Evolutionary conservation across 129 eudicot species (phyloP), one percentile per base, ranked within the genome.

Genomic region (Logfia minima): DNA sequence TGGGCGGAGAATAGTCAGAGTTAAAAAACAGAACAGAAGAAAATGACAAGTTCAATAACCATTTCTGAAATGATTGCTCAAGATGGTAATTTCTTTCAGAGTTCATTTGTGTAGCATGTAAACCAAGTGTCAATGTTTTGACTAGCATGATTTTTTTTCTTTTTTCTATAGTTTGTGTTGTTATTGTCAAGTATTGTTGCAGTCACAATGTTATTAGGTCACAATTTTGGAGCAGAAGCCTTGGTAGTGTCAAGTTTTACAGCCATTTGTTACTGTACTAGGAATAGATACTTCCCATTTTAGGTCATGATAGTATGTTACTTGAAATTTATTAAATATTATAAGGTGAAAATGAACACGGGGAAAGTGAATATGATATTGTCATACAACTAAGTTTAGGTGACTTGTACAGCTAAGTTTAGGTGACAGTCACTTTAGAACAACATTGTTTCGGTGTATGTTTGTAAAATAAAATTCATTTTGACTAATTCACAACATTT

Each of bases 1-100:
- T 8, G 72, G 69, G 19, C 83, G 99, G 71, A 92, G 79, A 70
- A 83, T 84, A 1, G 85, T 88, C 5, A 81, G 82, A 66, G 78
- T 80, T 70, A 88, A 80, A 80, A 83, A 41, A 66, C 84, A 71
- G 74, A 77, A 75, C 78, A 43, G 96, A 68, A 86, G 79, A 84
- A 90, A 85, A 75, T 87, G 82, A 86, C 18, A 53, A 14, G 37
- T 61, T 63, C 18, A 26, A 68, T 68, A 39, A 68, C 16, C 61
- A 41, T 43, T n/a, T 41, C 32, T 14, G 76, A 70, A 60, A 53
- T 41, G 17, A 24, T 63, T 70, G 41, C 18, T 70, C 63, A 8
- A 58, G 21, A 58, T 22, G 23, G 39, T 24, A 28, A 17, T 24
- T 70, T 22, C 2, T 10, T 68, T 68, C 26, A 9, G 68, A 58